Conservation (phyloP, 1,139 yeast genomes). For the Pneumocystis carinii region DNA sequence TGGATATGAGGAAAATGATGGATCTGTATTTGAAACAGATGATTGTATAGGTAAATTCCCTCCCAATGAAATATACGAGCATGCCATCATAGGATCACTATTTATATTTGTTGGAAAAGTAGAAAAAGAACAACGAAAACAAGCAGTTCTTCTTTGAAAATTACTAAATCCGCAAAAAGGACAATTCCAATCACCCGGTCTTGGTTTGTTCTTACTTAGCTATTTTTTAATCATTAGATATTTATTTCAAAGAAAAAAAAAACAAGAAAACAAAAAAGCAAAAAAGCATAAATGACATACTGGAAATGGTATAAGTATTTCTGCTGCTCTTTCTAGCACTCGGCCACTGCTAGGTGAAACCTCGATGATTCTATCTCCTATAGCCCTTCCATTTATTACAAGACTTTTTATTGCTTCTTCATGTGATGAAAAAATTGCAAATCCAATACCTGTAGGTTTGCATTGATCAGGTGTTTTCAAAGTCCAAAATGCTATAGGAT, state of each 20-base stretch:
- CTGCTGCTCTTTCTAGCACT: conserved; percentile 69
- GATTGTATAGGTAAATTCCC: neutral
- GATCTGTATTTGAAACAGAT: neutral
- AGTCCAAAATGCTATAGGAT: conserved; percentile 85
- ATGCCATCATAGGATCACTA: neutral
- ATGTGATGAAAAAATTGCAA: conserved; percentile 70
- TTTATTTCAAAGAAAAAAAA: too few species aligned
- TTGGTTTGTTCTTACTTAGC: conserved; percentile 72
- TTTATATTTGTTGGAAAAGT: conserved; percentile 25
- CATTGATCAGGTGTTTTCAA: conserved; percentile 43
- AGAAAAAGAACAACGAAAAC: conserved; percentile 85
- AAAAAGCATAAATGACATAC: conserved; percentile 3
- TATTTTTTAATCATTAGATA: conserved; percentile 1
- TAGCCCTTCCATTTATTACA: conserved; percentile 61
- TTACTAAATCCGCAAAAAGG: conserved; percentile 92
- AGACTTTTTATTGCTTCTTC: conserved; percentile 74
- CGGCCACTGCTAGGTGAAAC: conserved; percentile 72
- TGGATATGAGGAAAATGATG: conserved; percentile 1
- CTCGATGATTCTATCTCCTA: conserved; percentile 63
- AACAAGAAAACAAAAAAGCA: too few species aligned
- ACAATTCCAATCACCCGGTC: conserved; percentile 98
- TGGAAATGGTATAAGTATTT: conserved; percentile 69
- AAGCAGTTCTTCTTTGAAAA: conserved; percentile 86
- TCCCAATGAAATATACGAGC: neutral
- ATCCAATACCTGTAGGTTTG: conserved; percentile 48